Percentiles rank a stretch among this genome's conserved stretches.
Conservation (phyloP, 805 yeast genomes). For the Schwanniomyces sp. region DNA sequence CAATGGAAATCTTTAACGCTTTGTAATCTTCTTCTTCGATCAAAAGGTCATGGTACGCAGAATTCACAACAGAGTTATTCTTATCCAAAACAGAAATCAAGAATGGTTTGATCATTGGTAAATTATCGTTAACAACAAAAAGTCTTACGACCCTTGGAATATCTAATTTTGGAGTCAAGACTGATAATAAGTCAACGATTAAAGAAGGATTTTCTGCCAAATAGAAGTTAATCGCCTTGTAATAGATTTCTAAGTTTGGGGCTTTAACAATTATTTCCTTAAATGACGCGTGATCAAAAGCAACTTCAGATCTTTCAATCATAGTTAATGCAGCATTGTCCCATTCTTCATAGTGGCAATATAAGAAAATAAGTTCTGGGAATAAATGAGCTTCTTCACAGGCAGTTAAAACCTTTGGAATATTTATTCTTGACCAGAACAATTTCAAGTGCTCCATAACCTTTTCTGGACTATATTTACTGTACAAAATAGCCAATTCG, state of each 20-base stretch:
- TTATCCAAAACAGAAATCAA: conserved; percentile 86
- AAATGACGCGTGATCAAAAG: conserved; percentile 91
- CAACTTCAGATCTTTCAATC: conserved; percentile 91
- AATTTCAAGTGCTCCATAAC: conserved; percentile 95
- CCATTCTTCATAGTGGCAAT: conserved; percentile 99
- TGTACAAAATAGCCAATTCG: conserved; percentile 85
- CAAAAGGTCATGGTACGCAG: conserved; percentile 91
- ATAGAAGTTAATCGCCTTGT: conserved; percentile 95
- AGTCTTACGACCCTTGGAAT: conserved; percentile 92
- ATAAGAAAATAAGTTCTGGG: conserved; percentile 93
- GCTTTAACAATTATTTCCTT: conserved; percentile 94
- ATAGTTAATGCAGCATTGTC: conserved; percentile 96
- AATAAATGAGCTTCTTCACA: conserved; percentile 92
- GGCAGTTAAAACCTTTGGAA: conserved; percentile 94
- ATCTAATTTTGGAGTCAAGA: conserved; percentile 84
- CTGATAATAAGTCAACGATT: conserved; percentile 81
- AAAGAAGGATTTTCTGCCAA: conserved; percentile 89
- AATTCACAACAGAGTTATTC: conserved; percentile 87
- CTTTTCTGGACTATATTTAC: conserved; percentile 85
- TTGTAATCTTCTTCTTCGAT: conserved; percentile 97
- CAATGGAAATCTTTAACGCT: conserved; percentile 83
- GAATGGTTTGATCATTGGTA: conserved; percentile 95
- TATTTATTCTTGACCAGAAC: conserved; percentile 97
- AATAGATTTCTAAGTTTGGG: conserved; percentile 92
- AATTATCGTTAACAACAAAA: conserved; percentile 91